Evolutionary conservation across 2,329 filamentous ascomycete species (phyloP), one percentile per base, ranked within the genome.

Genomic region (Aspergillus fumigatiaffinis): DNA sequence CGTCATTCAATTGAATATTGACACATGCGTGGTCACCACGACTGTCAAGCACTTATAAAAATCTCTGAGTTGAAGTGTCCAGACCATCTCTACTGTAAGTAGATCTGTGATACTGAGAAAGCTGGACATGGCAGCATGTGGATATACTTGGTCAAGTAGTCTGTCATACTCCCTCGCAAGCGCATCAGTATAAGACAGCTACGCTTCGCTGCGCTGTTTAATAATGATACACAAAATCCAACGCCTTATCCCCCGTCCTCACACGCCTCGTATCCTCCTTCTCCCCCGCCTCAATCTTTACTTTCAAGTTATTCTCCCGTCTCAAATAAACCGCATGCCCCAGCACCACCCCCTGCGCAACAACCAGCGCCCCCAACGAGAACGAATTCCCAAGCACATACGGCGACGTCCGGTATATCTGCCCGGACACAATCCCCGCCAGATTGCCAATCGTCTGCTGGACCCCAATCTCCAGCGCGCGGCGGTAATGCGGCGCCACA

Each of bases 181-280:
- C 9, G 9, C 28, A 29, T 4, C 28, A 29, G 28, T 29, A 12
- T 12, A n/a, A n/a, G n/a, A n/a, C n/a, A n/a, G n/a, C n/a, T n/a
- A n/a, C n/a, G n/a, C n/a, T n/a, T n/a, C n/a, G n/a, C n/a, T n/a
- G n/a, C n/a, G n/a, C n/a, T n/a, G n/a, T n/a, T n/a, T n/a, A 73
- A 54, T 69, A 71, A 64, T 79, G 77, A 62, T 81, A 82, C 46
- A 71, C 74, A 58, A 82, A 82, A 53, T 81, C 79, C 53, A 80
- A 57, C 38, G 73, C 79, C 21, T 73, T 65, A 60, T 82, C 80
- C 2, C 80, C 80, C 0, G 77, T 79, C 62, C 67, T 76, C 1
- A 81, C 72, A 53, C 73, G 76, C 50, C 80, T 68, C 41, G 60
- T 75, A 59, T 82, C 80, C 55, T 77, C 73, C 12, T 71, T 71